Evolutionary conservation across 2,329 filamentous ascomycete species (phyloP), one percentile per base, ranked within the genome.

Genomic region (Diaporthe australafricana): DNA sequence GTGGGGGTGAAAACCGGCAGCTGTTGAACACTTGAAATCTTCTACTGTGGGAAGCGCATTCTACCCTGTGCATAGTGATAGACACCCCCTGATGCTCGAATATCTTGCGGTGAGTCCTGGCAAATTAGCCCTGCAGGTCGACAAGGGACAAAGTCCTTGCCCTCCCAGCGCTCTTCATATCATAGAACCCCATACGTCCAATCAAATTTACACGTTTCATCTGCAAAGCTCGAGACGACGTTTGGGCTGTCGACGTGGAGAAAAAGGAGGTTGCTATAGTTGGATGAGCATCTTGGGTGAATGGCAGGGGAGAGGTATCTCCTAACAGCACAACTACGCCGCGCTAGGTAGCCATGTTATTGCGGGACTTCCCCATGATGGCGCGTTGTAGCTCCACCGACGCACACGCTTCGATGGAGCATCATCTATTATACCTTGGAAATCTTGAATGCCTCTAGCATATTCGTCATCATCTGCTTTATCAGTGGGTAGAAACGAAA

Each of bases 381-480:
- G 27, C 57, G 40, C 40, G 17, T 62, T 42, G 5, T 17, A 27
- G n/a, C 27, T 22, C 57, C 57, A 62, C 57, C 42, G 14, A 1
- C 40, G 17, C 16, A 62, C 57, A 62, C 32, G 40, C 40, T 17
- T 47, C 17, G n/a, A 62, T 47, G 57, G 40, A 17, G 40, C 45
- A 32, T 62, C 40, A 62, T 62, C 45, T 62, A 32, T 47, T n/a
- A 14, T 30, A 32, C 17, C 57, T 47, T 47, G 40, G 9, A 30
- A 9, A 45, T 45, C 17, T n/a, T 32, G 40, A 7, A 32, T 47
- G 7, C n/a, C 12, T 9, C n/a, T 30, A 4, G n/a, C 38, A 62
- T n/a, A 47, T 62, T 62, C 57, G 57, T 62, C 57, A 62, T 62
- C 57, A 47, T 17, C 40, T 62, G 40, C 57, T 62, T 62, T 20